Evolutionary conservation across 2,329 filamentous ascomycete species (phyloP), one percentile per base, ranked within the genome.

Genomic region (Fusarium nelsonii): DNA sequence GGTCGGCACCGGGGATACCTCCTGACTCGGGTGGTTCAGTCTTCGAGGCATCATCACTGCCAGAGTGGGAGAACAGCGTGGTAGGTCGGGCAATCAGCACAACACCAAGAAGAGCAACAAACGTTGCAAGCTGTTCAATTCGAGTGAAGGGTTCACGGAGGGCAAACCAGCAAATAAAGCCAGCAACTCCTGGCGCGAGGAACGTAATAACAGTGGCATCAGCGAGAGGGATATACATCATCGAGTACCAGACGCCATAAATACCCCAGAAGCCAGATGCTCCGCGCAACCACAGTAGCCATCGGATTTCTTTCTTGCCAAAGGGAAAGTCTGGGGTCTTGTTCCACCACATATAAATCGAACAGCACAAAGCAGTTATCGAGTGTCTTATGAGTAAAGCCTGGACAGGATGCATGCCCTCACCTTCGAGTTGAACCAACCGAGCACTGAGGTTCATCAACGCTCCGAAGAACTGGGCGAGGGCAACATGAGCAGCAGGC

Each of bases 121-220:
- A 77, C 0, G 89, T 92, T 1, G 91, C 93, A 4, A 95, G 83
- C 76, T 93, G 91, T 77, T 97, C 93, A 40, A 87, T 87, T 26
- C 88, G 84, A 3, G 92, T 93, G 76, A 95, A 97, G 0, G 91
- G 91, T 72, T 97, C 93, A 52, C 89, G 87, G 18, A 90, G 80
- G 37, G 94, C 80, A 57, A 94, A 82, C 36, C 91, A 93, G 77
- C 93, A 97, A 18, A 91, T 86, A 81, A 94, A 93, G 59, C 92
- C 93, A 20, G 92, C 88, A 8, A 97, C 84, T 15, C 90, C 91
- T 0, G 94, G 94, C 0, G 91, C 88, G 8, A 97, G 84, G 76
- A 97, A 97, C 10, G 93, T 96, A 54, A 97, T 91, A 34, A 97
- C 94, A 0, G 92, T 96, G 3, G 94, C 93, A 77, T 97, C 94